These are phyloP conservation scores for Comarum palustre DNA, from an alignment of 306 rosid genomes.

Conservation along the genomic window DNA sequence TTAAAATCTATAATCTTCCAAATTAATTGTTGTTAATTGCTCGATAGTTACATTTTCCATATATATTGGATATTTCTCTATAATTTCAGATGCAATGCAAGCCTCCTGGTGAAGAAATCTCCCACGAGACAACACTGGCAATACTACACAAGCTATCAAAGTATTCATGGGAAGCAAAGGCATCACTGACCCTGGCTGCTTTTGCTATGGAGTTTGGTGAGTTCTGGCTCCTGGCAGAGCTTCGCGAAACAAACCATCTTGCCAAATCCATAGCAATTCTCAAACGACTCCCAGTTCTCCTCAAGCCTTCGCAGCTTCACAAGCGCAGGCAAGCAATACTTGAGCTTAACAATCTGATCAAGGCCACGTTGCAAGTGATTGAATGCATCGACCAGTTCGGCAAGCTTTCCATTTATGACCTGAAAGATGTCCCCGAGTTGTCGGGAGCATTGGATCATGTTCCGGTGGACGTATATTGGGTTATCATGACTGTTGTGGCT, in stretches of 20 bases:
- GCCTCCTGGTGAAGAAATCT: slow-evolving; percentile 46
- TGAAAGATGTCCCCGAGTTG: slow-evolving; percentile 45
- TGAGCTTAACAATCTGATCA: slow-evolving; percentile 48
- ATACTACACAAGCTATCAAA: slow-evolving; percentile 49
- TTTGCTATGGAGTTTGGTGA: slow-evolving; percentile 64
- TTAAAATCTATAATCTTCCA: not conserved
- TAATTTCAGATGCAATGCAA: slow-evolving; percentile 53
- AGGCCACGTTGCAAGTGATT: slow-evolving; percentile 43
- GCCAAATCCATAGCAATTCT: slow-evolving; percentile 55
- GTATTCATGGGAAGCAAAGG: slow-evolving; percentile 61
- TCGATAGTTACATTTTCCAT: not conserved
- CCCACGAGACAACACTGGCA: slow-evolving; percentile 49
- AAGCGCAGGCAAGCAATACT: slow-evolving; percentile 37
- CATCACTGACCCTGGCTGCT: slow-evolving; percentile 62
- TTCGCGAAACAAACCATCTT: slow-evolving; percentile 40
- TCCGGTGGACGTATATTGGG: slow-evolving; percentile 57
- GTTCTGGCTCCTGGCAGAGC: slow-evolving; percentile 55
- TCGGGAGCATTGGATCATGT: slow-evolving; percentile 28
- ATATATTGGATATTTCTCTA: no score
- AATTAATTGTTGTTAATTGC: not conserved
- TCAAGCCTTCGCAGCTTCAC: slow-evolving; percentile 24
- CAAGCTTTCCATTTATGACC: slow-evolving; percentile 30
- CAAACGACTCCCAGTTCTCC: slow-evolving; percentile 46
- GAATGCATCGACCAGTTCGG: slow-evolving; percentile 36
- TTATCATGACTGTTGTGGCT: slow-evolving; percentile 45